Evolutionary conservation across 139 green algal species (phyloP).

Genomic region (Eudorina sp.): DNA sequence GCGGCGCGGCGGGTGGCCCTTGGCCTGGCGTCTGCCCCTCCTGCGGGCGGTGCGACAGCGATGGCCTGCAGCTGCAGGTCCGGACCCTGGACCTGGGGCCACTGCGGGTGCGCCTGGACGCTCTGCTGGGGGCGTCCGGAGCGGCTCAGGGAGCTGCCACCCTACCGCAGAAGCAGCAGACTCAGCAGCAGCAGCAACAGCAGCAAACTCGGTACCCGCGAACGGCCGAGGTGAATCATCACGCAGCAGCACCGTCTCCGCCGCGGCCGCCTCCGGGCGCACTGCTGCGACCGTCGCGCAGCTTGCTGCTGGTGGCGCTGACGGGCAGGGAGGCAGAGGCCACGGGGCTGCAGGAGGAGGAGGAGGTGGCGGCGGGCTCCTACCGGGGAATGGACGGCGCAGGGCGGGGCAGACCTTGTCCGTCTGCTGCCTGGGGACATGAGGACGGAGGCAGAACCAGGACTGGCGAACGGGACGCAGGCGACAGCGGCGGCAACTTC

Average conservation of each 20-base stretch:
- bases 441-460: no score
- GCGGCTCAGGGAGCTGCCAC: not conserved
- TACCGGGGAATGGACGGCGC: no score
- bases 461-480: no score
- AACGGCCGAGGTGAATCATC: not conserved
- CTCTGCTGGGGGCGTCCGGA: not conserved
- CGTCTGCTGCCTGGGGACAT: no score
- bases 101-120: not conserved
- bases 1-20: not conserved
- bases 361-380: no score
- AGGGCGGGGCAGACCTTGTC: no score
- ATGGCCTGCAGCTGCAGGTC: constrained; percentile 10
- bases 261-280: not conserved
- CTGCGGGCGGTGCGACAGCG: no score
- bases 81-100: not conserved
- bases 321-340: no score
- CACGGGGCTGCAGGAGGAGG: no score
- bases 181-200: not conserved
- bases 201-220: not conserved
- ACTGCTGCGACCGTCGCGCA: not conserved
- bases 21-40: no score
- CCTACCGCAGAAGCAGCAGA: not conserved
- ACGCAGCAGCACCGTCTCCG: not conserved
- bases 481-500: no score
- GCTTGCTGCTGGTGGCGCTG: not conserved